Conservation (phyloP, 2,329 filamentous ascomycete genomes). For the Teratosphaeria pseudoeucalypti region DNA sequence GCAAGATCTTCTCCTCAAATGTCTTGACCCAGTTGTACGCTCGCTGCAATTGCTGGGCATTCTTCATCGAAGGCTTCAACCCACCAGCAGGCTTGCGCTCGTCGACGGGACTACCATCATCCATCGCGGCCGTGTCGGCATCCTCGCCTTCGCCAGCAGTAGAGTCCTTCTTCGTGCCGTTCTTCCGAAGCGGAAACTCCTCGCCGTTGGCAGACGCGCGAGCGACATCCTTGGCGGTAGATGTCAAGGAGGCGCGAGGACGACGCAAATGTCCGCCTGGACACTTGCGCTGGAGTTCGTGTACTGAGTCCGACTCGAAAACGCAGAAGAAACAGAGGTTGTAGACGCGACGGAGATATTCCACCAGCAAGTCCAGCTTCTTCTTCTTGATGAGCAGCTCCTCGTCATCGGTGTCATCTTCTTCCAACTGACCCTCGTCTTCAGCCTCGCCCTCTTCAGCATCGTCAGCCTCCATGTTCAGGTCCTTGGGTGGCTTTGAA, state of each 20-base stretch:
- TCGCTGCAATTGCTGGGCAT: conserved; percentile 82
- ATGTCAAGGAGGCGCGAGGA: conserved; percentile 74
- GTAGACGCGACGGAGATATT: conserved; percentile 92
- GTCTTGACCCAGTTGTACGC: conserved; percentile 99
- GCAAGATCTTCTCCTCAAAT: conserved; percentile 90
- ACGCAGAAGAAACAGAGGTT: conserved; percentile 99
- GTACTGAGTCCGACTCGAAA: conserved; percentile 93
- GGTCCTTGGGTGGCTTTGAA: conserved; percentile 50
- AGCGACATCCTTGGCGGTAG: conserved; percentile 72
- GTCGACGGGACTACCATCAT: conserved; percentile 40
- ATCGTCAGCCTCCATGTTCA: conserved; percentile 48
- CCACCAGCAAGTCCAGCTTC: conserved; percentile 86
- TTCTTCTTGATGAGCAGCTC: conserved; percentile 90
- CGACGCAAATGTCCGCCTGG: conserved; percentile 93
- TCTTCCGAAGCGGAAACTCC: conserved; percentile 64
- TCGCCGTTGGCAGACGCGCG: conserved; percentile 73
- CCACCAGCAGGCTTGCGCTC: conserved; percentile 50
- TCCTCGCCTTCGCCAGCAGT: conserved; percentile 46
- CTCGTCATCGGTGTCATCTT: conserved; percentile 79
- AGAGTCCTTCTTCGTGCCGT: conserved; percentile 39
- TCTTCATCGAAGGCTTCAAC: conserved; percentile 52
- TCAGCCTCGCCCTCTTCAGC: conserved; percentile 58
- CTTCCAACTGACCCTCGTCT: conserved; percentile 28
- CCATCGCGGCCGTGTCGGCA: conserved; percentile 34
- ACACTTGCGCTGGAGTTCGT: conserved; percentile 91